These are phyloP conservation scores for Kluyveromyces lactis DNA, from an alignment of 805 yeast species.

Conservation along the genomic window DNA sequence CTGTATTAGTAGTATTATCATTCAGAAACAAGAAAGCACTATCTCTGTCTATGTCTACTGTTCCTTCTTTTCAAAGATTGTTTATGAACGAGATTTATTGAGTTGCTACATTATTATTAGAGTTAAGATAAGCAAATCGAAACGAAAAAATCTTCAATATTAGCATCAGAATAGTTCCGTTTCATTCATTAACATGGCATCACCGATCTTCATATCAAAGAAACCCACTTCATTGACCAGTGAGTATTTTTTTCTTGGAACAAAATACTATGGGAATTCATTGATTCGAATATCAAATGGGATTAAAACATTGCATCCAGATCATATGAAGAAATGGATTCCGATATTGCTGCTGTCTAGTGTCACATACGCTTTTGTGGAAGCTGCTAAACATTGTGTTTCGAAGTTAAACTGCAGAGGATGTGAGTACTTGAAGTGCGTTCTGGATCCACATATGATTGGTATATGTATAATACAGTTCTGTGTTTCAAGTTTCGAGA, in stretches of 20 bases:
- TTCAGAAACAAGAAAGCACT: too few relatives aligned
- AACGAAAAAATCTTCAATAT: too few relatives aligned
- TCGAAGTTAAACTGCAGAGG: not conserved
- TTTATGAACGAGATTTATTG: too few relatives aligned
- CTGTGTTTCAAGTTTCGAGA: constrained; percentile 30
- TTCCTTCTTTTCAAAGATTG: too few relatives aligned
- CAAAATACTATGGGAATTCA: not conserved
- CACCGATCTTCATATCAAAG: constrained; percentile 34
- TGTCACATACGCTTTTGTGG: not conserved
- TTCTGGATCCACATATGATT: not conserved
- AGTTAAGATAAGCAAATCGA: too few relatives aligned
- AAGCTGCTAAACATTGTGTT: not conserved
- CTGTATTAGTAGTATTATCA: too few relatives aligned
- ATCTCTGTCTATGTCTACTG: too few relatives aligned
- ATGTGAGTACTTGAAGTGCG: not conserved
- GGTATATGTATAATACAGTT: constrained; percentile 28
- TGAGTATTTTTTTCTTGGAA: not conserved
- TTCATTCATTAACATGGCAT: constrained; percentile 20
- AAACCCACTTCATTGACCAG: not conserved
- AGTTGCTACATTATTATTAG: too few relatives aligned
- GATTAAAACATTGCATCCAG: not conserved
- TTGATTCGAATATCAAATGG: not conserved
- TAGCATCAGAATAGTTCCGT: too few relatives aligned
- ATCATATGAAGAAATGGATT: not conserved
- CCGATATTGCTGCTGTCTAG: not conserved